Evolutionary conservation across 768 basidiomycete genomes (phyloP).

Genomic region (Termitomyces sp.): DNA sequence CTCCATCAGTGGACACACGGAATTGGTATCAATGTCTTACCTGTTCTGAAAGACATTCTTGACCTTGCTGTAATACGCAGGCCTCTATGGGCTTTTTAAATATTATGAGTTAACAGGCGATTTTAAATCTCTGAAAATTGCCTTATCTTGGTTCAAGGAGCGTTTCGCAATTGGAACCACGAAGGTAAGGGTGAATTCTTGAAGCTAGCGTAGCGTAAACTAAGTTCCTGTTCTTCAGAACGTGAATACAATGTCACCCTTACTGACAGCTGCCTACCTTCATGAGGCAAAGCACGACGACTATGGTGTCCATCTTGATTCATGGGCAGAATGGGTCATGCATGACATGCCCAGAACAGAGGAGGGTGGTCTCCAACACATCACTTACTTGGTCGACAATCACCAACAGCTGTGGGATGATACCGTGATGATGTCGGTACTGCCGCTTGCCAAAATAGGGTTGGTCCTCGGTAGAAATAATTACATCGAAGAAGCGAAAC

Average conservation of each 20-base stretch:
- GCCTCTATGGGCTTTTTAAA: conserved; percentile 34
- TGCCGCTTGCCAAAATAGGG: conserved; percentile 53
- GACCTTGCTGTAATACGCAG: conserved; percentile 13
- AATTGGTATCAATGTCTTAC: conserved; percentile 22
- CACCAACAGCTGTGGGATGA: conserved; percentile 51
- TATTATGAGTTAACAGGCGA: conserved; percentile 36
- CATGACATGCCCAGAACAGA: conserved; percentile 39
- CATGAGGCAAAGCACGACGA: conserved; percentile 29
- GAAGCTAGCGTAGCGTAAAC: not conserved
- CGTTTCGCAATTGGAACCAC: conserved; percentile 45
- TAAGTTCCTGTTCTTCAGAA: conserved; percentile 26
- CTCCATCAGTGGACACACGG: conserved; percentile 36
- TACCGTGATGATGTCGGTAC: conserved; percentile 52
- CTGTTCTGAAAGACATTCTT: not conserved
- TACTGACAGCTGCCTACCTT: conserved; percentile 39
- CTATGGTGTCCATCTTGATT: conserved; percentile 33
- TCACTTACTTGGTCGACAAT: conserved; percentile 36
- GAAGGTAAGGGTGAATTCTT: conserved; percentile 24
- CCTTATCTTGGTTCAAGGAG: conserved; percentile 42
- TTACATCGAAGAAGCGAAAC: conserved; percentile 51
- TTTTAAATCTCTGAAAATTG: conserved; percentile 29
- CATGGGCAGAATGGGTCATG: conserved; percentile 51
- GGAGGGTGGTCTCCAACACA: conserved; percentile 43
- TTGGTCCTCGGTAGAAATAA: conserved; percentile 41
- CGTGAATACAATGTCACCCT: conserved; percentile 52